These are phyloP conservation scores for Corylus heterophylla DNA, from an alignment of 306 rosid genomes.

Conservation along the genomic window DNA sequence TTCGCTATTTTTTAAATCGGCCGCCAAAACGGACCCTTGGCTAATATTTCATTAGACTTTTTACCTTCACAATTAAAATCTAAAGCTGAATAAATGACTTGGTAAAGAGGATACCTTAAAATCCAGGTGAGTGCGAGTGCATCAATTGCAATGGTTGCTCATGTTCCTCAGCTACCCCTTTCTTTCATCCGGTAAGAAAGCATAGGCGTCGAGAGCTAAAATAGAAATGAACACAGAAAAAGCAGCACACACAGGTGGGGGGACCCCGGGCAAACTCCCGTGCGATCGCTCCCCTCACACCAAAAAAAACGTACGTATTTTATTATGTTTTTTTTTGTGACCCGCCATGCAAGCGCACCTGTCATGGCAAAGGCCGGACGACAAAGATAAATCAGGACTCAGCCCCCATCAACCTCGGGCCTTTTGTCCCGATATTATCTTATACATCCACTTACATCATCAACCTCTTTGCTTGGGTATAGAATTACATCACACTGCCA, in stretches of 20 bases:
- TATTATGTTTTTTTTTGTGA: slow-evolving; percentile 53
- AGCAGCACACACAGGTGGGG: slow-evolving; percentile 46
- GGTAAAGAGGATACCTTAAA: background rate
- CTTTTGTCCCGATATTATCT: slow-evolving; percentile 32
- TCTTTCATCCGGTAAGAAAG: background rate
- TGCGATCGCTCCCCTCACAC: slow-evolving; percentile 68
- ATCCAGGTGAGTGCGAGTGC: background rate
- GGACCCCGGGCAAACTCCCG: slow-evolving; percentile 81
- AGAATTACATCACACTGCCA: slow-evolving; percentile 7
- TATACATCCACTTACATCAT: slow-evolving; percentile 46
- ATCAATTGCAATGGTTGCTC: background rate
- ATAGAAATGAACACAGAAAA: slow-evolving; percentile 20
- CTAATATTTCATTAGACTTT: too few relatives aligned
- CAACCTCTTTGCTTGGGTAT: background rate
- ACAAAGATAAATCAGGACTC: slow-evolving; percentile 49
- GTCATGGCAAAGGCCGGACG: slow-evolving; percentile 98
- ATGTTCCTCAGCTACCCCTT: slow-evolving; percentile 11
- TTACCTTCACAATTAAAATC: too few relatives aligned
- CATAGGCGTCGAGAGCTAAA: background rate
- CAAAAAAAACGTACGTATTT: slow-evolving; percentile 40
- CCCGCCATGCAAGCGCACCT: slow-evolving; percentile 99
- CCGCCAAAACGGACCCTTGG: too few relatives aligned
- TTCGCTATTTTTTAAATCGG: too few relatives aligned
- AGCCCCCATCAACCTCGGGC: slow-evolving; percentile 14
- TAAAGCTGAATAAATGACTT: background rate